These are phyloP conservation scores for Hortaea werneckii DNA, from an alignment of 2,329 filamentous ascomycete species.

Conservation along the genomic window DNA sequence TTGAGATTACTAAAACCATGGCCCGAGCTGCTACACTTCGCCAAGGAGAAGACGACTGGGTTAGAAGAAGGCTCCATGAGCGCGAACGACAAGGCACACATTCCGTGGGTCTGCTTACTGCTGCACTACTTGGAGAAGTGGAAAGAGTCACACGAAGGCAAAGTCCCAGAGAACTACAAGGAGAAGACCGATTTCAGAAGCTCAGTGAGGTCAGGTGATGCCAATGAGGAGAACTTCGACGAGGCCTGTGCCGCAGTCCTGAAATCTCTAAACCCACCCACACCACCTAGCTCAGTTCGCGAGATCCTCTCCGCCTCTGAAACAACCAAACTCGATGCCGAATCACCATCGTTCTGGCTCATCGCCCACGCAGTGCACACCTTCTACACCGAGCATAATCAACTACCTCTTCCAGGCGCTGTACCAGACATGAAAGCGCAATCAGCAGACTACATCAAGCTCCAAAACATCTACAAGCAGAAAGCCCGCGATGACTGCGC, in stretches of 20 bases:
- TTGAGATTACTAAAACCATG: slow-evolving; percentile 77
- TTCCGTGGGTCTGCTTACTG: slow-evolving; percentile 77
- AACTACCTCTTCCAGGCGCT: slow-evolving; percentile 73
- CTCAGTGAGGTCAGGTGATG: slow-evolving; percentile 64
- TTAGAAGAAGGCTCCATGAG: slow-evolving; percentile 53
- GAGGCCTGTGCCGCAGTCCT: slow-evolving; percentile 81
- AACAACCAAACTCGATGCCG: slow-evolving; percentile 36
- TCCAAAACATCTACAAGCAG: slow-evolving; percentile 86
- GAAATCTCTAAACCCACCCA: slow-evolving; percentile 66
- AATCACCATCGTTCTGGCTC: slow-evolving; percentile 69
- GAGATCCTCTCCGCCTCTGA: slow-evolving; percentile 68
- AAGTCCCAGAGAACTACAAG: slow-evolving; percentile 61
- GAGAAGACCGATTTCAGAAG: slow-evolving; percentile 79
- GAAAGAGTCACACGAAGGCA: slow-evolving; percentile 60
- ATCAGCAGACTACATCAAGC: slow-evolving; percentile 75
- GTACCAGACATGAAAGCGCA: slow-evolving; percentile 97
- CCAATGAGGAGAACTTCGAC: slow-evolving; percentile 81
- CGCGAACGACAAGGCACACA: slow-evolving; percentile 77
- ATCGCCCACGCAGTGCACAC: slow-evolving; percentile 68
- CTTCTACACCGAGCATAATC: slow-evolving; percentile 64
- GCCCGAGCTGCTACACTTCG: slow-evolving; percentile 65
- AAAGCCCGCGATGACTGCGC: slow-evolving; percentile 71
- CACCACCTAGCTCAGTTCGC: slow-evolving; percentile 57
- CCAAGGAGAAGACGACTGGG: slow-evolving; percentile 53
- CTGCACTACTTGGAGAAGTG: slow-evolving; percentile 74